phyloP scores from a whole-genome alignment of 768 basidiomycete species.

The Tremella yokohamensis region DNA sequence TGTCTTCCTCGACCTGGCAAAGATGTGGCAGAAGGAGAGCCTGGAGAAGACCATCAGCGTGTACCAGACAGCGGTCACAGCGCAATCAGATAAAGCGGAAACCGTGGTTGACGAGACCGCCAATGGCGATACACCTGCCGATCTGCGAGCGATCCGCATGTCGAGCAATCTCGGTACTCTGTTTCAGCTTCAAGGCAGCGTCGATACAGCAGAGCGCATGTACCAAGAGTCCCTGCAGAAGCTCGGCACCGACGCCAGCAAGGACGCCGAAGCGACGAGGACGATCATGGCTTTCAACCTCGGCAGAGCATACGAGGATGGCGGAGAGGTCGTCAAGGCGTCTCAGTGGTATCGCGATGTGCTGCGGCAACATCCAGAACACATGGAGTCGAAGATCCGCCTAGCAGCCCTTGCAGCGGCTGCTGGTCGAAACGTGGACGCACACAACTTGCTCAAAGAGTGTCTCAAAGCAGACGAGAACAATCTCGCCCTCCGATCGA shows the following conservation, averaged over 20 bases:
- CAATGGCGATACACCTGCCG: slow-evolving; percentile 8
- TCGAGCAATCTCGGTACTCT: slow-evolving; percentile 77
- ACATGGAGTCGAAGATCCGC: slow-evolving; percentile 91
- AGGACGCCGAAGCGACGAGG: slow-evolving; percentile 56
- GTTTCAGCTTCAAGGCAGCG: slow-evolving; percentile 62
- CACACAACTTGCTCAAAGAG: slow-evolving; percentile 86
- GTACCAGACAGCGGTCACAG: slow-evolving; percentile 67
- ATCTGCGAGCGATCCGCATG: slow-evolving; percentile 61
- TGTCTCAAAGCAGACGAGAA: slow-evolving; percentile 70
- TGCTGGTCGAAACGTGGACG: slow-evolving; percentile 70
- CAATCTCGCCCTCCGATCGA: slow-evolving; percentile 84
- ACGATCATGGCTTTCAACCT: slow-evolving; percentile 88
- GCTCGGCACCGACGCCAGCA: slow-evolving; percentile 28
- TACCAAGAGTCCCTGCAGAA: slow-evolving; percentile 43
- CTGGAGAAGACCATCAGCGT: slow-evolving; percentile 69
- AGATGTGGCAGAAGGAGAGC: slow-evolving; percentile 79
- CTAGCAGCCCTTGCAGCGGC: slow-evolving; percentile 74
- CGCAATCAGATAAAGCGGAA: slow-evolving; percentile 57
- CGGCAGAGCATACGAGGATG: slow-evolving; percentile 83
- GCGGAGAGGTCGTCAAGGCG: slow-evolving; percentile 67
- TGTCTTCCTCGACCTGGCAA: slow-evolving; percentile 85
- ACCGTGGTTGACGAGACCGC: slow-evolving; percentile 36
- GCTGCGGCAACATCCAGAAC: slow-evolving; percentile 86
- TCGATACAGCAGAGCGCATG: slow-evolving; percentile 41
- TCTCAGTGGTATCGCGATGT: slow-evolving; percentile 84